These are phyloP conservation scores for Neofusicoccum sp. DNA, from an alignment of 2,329 filamentous ascomycete species.

Conservation along the genomic window DNA sequence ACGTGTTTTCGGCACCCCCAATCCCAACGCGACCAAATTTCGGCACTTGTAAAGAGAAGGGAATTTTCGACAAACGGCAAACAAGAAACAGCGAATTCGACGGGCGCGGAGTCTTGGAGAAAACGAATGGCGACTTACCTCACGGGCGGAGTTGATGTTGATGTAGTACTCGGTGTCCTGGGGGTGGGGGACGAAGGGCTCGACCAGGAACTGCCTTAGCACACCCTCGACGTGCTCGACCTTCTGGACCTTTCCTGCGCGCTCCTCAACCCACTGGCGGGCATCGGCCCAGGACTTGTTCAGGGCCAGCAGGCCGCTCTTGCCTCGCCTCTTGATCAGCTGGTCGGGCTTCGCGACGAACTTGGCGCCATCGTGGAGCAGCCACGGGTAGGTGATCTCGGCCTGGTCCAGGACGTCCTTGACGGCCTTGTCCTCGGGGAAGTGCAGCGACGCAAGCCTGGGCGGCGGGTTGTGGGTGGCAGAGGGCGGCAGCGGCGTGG, in stretches of 20 bases:
- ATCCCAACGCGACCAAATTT: conserved; percentile 2
- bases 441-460: conserved; percentile 89
- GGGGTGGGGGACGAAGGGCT: conserved; percentile 97
- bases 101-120: conserved; percentile 16
- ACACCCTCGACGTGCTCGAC: conserved; percentile 90
- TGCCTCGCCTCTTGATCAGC: conserved; percentile 99
- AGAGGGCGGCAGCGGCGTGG: conserved; percentile 82
- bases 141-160: conserved; percentile 99
- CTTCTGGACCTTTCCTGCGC: conserved; percentile 87
- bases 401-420: conserved; percentile 89
- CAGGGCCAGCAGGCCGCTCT: conserved; percentile 92
- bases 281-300: conserved; percentile 98
- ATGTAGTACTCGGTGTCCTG: conserved; percentile 99
- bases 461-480: conserved; percentile 89
- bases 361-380: conserved; percentile 78
- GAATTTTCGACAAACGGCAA: conserved; percentile 19
- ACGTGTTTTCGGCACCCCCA: neutral
- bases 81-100: neutral
- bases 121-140: conserved; percentile 68
- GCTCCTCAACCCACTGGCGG: conserved; percentile 88
- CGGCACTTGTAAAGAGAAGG: neutral
- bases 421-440: conserved; percentile 84
- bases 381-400: conserved; percentile 95
- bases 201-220: conserved; percentile 93
- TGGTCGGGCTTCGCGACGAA: conserved; percentile 99